Conservation (phyloP, 768 basidiomycete genomes). For the Leccinum ochraceum region DNA sequence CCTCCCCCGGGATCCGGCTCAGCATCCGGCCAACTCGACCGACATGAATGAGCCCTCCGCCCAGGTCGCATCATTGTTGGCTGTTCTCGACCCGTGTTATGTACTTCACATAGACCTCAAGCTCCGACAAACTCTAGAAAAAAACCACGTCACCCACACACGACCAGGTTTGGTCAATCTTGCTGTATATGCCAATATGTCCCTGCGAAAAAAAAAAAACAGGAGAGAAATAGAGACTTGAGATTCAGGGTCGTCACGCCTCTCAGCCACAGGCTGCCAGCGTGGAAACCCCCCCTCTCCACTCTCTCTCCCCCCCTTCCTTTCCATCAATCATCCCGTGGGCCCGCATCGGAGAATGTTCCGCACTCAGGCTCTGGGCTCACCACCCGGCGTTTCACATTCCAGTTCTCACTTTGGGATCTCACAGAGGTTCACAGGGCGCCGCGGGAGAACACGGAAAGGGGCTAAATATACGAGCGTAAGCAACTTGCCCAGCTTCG, state of each 20-base stretch:
- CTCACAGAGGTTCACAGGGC: neutral
- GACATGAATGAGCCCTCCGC: conserved; percentile 26
- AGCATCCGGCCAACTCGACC: neutral
- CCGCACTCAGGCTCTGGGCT: conserved; percentile 3
- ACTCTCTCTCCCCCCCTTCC: neutral
- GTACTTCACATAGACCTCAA: conserved; percentile 8
- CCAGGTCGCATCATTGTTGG: conserved; percentile 25
- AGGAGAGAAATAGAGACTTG: neutral
- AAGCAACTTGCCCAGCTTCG: conserved; percentile 4
- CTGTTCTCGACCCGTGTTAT: conserved; percentile 17
- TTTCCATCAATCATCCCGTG: neutral
- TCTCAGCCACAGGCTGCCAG: conserved; percentile 12
- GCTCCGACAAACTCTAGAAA: conserved; percentile 18
- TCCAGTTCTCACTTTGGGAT: neutral
- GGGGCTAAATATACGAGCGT: conserved; percentile 15
- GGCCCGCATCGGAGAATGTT: conserved; percentile 16
- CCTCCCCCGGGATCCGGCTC: conserved; percentile 13
- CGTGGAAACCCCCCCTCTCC: conserved; percentile 18
- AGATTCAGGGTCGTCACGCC: conserved; percentile 29
- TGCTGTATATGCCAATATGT: neutral
- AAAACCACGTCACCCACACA: neutral
- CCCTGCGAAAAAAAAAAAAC: neutral
- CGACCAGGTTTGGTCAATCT: neutral
- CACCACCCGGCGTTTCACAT: conserved; percentile 11
- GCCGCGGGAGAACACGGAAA: conserved; percentile 6